Evolutionary conservation across 352 stramenopile species (phyloP), one percentile per base, ranked within the genome.

Genomic region (Proteromonas lacertae): DNA sequence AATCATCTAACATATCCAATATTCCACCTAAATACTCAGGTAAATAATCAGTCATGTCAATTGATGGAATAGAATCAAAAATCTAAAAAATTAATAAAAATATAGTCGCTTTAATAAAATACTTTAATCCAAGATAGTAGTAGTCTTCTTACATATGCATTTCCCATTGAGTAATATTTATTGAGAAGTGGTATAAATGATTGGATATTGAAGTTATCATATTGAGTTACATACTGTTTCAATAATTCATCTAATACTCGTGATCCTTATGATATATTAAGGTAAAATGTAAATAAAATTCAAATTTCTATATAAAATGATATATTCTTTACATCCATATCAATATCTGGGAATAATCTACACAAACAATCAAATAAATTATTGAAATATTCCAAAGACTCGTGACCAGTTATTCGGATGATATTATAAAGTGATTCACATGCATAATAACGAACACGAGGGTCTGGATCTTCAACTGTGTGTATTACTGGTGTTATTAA

Each of bases 401-500:
- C 59, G 12, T 70, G 66, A 10, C 83, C 55, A 5, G 82, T 77
- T 0, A 77, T 64, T 52, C 98, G 97, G 25, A 79, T 79, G 50
- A 98, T 96, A 56, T 99, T 99, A 62, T 97, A 99, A 23, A 99
- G 57, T 32, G 64, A 78, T 53, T 99, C 88, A 51, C 83, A 97
- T 2, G 86, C 84, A 52, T 99, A 97, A 57, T 98, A 97, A 13
- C 77, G 60, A 21, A 92, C 86, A 35, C 84, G 60, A 21, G 64
- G 79, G 57, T 98, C 86, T 0, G 82, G 80, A 53, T 98, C 86
- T 48, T 97, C 83, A 48, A 97, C 94, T 52, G 84, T 96, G 46
- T 96, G 80, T 35, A 99, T 60, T 36, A 99, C 80, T 0, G 86
- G 83, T 26, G 82, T 80, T 16, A 97, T 50, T 13, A 99, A 46